Conservation (phyloP, 768 basidiomycete genomes). For the Saitozyma sp. region DNA sequence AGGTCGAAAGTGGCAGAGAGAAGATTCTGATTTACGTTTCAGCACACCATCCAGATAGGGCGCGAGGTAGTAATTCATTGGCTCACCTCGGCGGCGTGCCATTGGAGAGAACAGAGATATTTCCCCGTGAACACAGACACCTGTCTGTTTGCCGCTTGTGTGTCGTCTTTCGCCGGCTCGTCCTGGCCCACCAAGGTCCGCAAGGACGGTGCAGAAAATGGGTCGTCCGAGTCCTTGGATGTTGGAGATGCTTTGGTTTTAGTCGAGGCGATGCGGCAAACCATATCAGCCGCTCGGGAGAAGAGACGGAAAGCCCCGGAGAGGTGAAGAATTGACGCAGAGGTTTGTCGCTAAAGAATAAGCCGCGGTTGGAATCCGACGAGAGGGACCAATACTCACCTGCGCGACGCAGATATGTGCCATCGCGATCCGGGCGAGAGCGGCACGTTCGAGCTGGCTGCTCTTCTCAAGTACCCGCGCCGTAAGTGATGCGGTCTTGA, state of each 20-base stretch:
- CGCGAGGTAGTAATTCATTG: not conserved
- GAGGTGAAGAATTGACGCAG: too few relatives aligned
- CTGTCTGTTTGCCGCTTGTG: constrained; percentile 7
- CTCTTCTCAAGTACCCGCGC: too few relatives aligned
- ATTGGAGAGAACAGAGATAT: constrained; percentile 65
- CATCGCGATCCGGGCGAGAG: constrained; percentile 69
- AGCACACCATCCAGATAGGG: too few relatives aligned
- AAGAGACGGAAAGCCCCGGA: constrained; percentile 62
- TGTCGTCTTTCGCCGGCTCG: constrained; percentile 39
- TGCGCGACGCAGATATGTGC: constrained; percentile 68
- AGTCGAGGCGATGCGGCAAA: constrained; percentile 58
- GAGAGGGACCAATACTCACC: constrained; percentile 55
- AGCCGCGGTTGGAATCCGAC: too few relatives aligned
- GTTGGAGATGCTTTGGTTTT: not conserved
- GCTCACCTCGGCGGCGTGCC: constrained; percentile 66
- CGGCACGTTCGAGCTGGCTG: constrained; percentile 64
- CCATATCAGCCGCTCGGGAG: constrained; percentile 72
- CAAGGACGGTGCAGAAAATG: constrained; percentile 55
- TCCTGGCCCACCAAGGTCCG: constrained; percentile 23
- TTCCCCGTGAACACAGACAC: constrained; percentile 49
- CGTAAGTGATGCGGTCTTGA: too few relatives aligned
- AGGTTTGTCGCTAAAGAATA: too few relatives aligned
- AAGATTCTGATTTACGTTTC: constrained; percentile 55
- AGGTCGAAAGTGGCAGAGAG: constrained; percentile 67
- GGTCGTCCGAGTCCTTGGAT: constrained; percentile 13